Conservation (phyloP, 192 early-diverging fungal species). For the Backusella circina region DNA sequence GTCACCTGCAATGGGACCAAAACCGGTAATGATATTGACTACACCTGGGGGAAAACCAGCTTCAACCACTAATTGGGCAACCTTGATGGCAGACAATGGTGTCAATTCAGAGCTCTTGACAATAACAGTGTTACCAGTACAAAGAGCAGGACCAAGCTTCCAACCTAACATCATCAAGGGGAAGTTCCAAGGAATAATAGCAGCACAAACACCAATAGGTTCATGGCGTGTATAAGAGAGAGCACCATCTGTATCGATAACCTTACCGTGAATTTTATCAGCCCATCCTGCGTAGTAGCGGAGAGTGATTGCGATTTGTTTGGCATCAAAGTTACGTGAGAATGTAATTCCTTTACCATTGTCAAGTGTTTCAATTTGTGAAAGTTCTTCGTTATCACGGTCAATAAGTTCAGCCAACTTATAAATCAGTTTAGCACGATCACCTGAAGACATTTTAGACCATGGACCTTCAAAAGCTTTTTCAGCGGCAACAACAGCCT, state of each 20-base stretch:
- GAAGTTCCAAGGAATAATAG: constrained; percentile 72
- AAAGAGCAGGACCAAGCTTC: constrained; percentile 75
- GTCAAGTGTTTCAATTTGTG: constrained; percentile 39
- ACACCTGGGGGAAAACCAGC: constrained; percentile 75
- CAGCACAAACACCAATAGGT: constrained; percentile 64
- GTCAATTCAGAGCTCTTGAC: constrained; percentile 69
- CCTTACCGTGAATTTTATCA: constrained; percentile 51
- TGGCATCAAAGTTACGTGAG: constrained; percentile 54
- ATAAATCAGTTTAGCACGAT: neutral
- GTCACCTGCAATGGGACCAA: constrained; percentile 55
- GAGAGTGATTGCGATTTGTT: constrained; percentile 53
- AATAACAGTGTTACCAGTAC: constrained; percentile 63
- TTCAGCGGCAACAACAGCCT: constrained; percentile 62
- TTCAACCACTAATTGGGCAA: constrained; percentile 55
- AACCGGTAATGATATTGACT: constrained; percentile 82
- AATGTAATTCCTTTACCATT: constrained; percentile 63
- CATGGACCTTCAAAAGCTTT: constrained; percentile 18
- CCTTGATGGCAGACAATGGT: constrained; percentile 52
- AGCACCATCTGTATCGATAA: neutral
- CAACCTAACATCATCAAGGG: constrained; percentile 61
- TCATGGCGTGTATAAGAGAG: constrained; percentile 49
- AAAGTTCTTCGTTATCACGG: constrained; percentile 27
- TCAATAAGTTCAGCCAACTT: constrained; percentile 20
- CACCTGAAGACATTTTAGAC: constrained; percentile 26
- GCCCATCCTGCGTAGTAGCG: constrained; percentile 74